Evolutionary conservation across 148 eudicot genomes (phyloP).

Genomic region (Vaccinium darrowii): DNA sequence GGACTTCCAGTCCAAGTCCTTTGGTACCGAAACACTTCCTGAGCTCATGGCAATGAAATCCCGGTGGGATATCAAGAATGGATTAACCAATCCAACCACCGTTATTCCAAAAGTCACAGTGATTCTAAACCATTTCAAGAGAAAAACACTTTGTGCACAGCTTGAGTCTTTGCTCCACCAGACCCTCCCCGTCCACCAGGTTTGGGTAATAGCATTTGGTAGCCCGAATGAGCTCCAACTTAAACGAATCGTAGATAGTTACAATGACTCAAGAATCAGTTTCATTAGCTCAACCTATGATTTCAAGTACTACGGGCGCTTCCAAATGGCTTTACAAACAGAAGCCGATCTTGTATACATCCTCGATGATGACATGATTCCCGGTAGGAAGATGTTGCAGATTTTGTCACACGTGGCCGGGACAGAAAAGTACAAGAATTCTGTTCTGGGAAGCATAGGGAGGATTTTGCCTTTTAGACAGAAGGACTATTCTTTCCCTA

Average conservation of each 20-base stretch:
- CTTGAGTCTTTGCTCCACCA: conserved; percentile 79
- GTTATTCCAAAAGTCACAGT: conserved; percentile 73
- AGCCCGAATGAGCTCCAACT: conserved; percentile 75
- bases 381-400: conserved; percentile 84
- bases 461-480: conserved; percentile 90
- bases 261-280: conserved; percentile 77
- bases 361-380: conserved; percentile 97
- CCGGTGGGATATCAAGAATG: conserved; percentile 60
- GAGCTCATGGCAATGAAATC: conserved; percentile 81
- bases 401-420: conserved; percentile 88
- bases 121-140: conserved; percentile 85
- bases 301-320: conserved; percentile 94
- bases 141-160: conserved; percentile 87
- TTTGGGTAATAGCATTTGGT: conserved; percentile 92
- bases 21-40: conserved; percentile 58
- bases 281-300: conserved; percentile 79
- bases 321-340: conserved; percentile 91
- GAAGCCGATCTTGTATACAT: conserved; percentile 84
- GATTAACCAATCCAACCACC: conserved; percentile 12
- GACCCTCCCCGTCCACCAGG: conserved; percentile 87
- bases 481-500: conserved; percentile 86
- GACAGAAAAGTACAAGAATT: conserved; percentile 78
- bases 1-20: conserved; percentile 53
- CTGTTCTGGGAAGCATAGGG: conserved; percentile 92
- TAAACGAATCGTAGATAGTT: conserved; percentile 67